Conservation (phyloP, 495 filamentous ascomycete species). For the Neurospora africana region DNA sequence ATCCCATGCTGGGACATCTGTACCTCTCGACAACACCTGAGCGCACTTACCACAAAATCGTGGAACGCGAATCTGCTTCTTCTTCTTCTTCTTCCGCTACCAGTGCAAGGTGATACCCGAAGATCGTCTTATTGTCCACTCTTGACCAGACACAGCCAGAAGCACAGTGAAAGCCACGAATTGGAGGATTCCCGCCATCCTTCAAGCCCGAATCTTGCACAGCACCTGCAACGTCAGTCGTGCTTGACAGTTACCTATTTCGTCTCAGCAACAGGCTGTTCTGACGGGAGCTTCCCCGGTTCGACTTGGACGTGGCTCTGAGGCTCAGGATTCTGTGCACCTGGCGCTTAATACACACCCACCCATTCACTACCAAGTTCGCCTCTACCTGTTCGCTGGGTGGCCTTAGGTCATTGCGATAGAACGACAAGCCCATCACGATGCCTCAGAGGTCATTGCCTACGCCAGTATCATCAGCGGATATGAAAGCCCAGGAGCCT, state of each 20-base stretch:
- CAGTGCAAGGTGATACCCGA: neutral
- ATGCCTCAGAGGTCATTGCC: constrained; percentile 68
- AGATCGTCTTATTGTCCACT: neutral
- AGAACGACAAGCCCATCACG: constrained; percentile 10
- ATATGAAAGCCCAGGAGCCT: constrained; percentile 69
- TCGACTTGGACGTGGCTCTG: neutral
- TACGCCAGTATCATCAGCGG: constrained; percentile 75
- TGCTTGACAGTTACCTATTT: neutral
- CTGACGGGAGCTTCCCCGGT: neutral
- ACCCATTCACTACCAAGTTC: neutral
- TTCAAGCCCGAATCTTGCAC: neutral
- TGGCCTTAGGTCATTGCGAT: neutral
- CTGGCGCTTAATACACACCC: neutral
- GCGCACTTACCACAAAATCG: neutral
- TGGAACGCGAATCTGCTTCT: neutral
- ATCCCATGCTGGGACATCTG: neutral
- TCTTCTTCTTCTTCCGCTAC: neutral
- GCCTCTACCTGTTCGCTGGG: neutral
- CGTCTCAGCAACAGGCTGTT: neutral
- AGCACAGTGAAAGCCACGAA: neutral
- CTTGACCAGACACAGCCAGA: neutral
- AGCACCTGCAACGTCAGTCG: neutral
- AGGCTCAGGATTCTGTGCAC: neutral
- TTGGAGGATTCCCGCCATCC: neutral
- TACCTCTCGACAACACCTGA: neutral